Percentiles rank a stretch among this genome's conserved stretches.
Evolutionary conservation across 345 rosid genomes (phyloP).

Genomic region (Citrus cavaleriei): DNA sequence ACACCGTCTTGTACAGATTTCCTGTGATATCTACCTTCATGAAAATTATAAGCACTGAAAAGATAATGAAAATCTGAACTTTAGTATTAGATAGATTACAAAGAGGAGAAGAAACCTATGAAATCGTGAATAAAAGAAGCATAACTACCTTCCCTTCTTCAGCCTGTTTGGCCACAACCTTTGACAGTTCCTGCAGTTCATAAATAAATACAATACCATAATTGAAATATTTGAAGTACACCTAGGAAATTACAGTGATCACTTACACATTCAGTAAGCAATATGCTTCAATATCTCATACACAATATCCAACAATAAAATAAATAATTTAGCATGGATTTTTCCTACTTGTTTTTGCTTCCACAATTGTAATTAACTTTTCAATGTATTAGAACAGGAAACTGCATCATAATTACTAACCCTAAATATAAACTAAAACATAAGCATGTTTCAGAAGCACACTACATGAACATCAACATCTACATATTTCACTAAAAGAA

Average conservation of each 20-base stretch:
- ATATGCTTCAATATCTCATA: not conserved
- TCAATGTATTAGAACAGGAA: not conserved
- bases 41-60: not conserved
- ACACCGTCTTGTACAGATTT: not conserved
- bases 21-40: not conserved
- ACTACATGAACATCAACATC: not conserved
- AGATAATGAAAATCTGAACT: not conserved
- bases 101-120: not conserved
- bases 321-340: constrained; percentile 5
- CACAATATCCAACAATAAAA: not conserved
- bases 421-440: not conserved
- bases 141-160: constrained; percentile 88
- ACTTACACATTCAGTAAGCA: not conserved
- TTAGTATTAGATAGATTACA: not conserved
- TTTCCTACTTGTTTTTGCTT: not conserved
- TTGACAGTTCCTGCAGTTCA: constrained; percentile 65
- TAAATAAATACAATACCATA: not conserved
- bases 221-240: not conserved
- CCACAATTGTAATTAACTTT: not conserved
- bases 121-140: constrained; percentile 10
- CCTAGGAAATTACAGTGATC: not conserved
- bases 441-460: not conserved
- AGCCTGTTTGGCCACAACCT: constrained; percentile 83
- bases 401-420: not conserved
- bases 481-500: not conserved